Evolutionary conservation across 1,284 basidiomycete genomes (phyloP), one percentile per base, ranked within the genome.

Genomic region (Tremellales sp.): DNA sequence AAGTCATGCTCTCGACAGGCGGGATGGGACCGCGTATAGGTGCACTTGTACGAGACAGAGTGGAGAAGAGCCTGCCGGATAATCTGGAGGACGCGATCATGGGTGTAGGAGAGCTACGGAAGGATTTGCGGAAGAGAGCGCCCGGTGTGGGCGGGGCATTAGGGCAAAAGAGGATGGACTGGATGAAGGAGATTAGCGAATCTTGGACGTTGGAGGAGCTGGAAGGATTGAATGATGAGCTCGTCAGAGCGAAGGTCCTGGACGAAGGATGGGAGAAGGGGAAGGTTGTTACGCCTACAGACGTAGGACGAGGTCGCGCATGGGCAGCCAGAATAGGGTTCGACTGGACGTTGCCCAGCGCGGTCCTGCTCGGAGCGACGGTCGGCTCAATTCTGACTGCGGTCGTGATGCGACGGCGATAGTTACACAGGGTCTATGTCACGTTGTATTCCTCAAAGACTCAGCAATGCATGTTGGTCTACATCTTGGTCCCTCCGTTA

Each of bases 1-100:
- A 97, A 75, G 84, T 97, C 60, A 87, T 97, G 86, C 85, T 98
- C 39, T 94, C 90, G 8, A 98, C 96, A 2, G 90, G 89, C 49
- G 96, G 96, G 23, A 85, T 88, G 61, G 90, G 91, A 3, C 96
- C 96, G 7, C 86, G 89, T 68, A 80, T 97, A 57, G 91, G 94
- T 5, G 86, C 85, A 52, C 78, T 94, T 60, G 83, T 97, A 41
- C 82, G 86, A 52, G 79, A 80, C 57, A 80, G 77, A 58, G 80
- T 98, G 57, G 83, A 88, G 65, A 75, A 75, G 3, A 78, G 79
- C 15, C 74, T 98, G 39, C 86, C 89, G 2, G 79, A 79, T 8
- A 76, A 82, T 45, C 83, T 88, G 17, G 93, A 89, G 27, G 79
- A 80, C 42, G 89, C 90, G 1, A 88, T 97, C 47, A 80, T 81